These are phyloP conservation scores for Entomortierella chlamydospora DNA, from an alignment of 192 early-diverging fungal genomes.

Conservation along the genomic window DNA sequence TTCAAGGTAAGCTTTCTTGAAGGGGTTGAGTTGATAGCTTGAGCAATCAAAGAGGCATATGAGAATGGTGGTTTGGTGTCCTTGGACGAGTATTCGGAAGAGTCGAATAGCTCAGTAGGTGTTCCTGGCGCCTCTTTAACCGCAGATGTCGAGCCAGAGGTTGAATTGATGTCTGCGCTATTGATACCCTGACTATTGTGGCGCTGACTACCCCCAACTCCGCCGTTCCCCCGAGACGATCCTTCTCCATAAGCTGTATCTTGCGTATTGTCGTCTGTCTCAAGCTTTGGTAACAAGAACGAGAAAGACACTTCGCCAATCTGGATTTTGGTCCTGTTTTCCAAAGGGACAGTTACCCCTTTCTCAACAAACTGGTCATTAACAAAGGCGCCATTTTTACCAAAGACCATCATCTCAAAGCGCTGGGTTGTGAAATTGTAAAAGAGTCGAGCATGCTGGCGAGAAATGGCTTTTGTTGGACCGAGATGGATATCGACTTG, in stretches of 20 bases:
- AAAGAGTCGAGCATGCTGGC: constrained; percentile 84
- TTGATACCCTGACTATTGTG: not conserved
- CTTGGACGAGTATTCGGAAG: constrained; percentile 41
- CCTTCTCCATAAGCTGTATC: constrained; percentile 6
- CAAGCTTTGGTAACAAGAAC: constrained; percentile 78
- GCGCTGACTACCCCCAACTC: not conserved
- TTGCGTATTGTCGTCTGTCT: constrained; percentile 36
- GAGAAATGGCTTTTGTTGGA: constrained; percentile 83
- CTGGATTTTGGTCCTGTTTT: constrained; percentile 80
- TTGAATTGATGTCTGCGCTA: not conserved
- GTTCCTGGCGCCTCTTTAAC: constrained; percentile 5
- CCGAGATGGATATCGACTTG: constrained; percentile 88
- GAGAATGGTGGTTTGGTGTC: constrained; percentile 81
- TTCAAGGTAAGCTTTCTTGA: constrained; percentile 81
- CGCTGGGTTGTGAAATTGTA: constrained; percentile 84
- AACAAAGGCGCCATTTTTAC: constrained; percentile 91
- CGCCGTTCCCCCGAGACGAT: constrained; percentile 1
- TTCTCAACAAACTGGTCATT: constrained; percentile 81
- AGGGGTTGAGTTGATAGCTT: constrained; percentile 79
- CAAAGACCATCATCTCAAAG: constrained; percentile 88
- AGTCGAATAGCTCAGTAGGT: constrained; percentile 22
- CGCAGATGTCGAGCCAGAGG: not conserved
- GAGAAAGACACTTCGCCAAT: constrained; percentile 86
- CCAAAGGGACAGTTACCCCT: constrained; percentile 69
- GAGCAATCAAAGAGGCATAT: constrained; percentile 85